phyloP scores from a whole-genome alignment of 352 stramenopile species.

The Nothophytophthora sp. region DNA sequence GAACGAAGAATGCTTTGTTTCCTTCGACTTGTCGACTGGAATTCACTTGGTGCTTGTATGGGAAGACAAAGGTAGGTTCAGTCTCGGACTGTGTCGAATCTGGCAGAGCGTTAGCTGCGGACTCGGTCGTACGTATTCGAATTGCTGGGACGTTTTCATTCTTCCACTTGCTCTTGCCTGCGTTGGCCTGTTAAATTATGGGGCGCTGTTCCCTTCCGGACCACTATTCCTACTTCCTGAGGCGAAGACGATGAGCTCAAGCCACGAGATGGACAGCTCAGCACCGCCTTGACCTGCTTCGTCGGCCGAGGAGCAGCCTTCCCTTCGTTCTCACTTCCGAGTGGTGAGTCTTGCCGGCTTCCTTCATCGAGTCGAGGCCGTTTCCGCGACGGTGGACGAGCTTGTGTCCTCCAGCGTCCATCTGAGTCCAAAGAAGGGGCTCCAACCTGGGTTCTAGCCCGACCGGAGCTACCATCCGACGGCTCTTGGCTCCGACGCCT shows the following conservation, averaged over 20 bases:
- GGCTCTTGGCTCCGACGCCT: too few species aligned
- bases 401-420: too few species aligned
- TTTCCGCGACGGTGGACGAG: neutral
- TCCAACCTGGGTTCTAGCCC: too few species aligned
- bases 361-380: slow-evolving; percentile 1
- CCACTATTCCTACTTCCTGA: neutral
- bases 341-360: slow-evolving; percentile 20
- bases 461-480: slow-evolving; percentile 28
- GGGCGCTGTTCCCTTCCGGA: slow-evolving; percentile 23
- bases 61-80: too few species aligned
- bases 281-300: neutral
- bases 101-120: too few species aligned
- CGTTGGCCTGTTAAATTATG: slow-evolving; percentile 27
- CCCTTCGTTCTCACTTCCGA: slow-evolving; percentile 34
- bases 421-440: too few species aligned
- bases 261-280: neutral
- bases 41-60: too few species aligned
- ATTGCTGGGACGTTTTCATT: too few species aligned
- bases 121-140: too few species aligned
- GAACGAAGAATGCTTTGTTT: too few species aligned
- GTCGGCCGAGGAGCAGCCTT: neutral
- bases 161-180: slow-evolving; percentile 6
- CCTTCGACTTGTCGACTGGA: too few species aligned
- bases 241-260: neutral
- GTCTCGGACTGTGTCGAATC: too few species aligned